Base-by-base conservation (phyloP, 2,329 filamentous ascomycete species). In the Ceratocystis lukuohia region DNA sequence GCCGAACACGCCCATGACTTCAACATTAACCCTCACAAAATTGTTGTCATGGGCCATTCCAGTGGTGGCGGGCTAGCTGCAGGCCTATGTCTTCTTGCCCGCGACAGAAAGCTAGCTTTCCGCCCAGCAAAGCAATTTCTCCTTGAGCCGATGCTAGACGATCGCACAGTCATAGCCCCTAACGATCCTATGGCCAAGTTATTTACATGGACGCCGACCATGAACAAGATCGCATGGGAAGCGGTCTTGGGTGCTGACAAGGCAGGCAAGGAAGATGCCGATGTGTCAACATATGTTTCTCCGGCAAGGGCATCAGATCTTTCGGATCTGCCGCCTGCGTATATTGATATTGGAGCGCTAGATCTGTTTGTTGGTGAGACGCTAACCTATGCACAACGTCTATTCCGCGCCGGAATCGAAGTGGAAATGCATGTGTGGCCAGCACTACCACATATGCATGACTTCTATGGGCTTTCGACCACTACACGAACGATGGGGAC, bases 371-470 rank as follows among this genome's bases (percentile, higher is more conserved):
- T 71, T 8, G 72, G 73, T 6, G 76, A 77, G 69, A 66, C 66
- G n/a, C 12, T 74, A 0, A 69, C 70, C 57, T 78, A 73, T 68
- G 76, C 64, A 2, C 48, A 48, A 20, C 70, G 73, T 48, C 71
- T 79, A 17, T 70, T 70, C 10, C 68, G 71, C 66, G 75, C 71
- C 6, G 72, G 72, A 1, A 70, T 77, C 3, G 71, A 74, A 41
- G 73, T 76, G 1, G 77, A 78, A 69, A 71, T 78, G 5, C 76
- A 78, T 63, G 46, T 78, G 56, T 78, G 77, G 69, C 71, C 73
- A 0, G 77, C 77, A 1, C 65, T 78, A 37, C 75, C 75, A 2
- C 77, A 79, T 68, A 44, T 61, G 25, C 66, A 68, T 53, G 66
- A 68, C 46, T 63, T 68, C 12, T 68, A 65, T 10, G 66, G 66